Percentiles rank a stretch among this genome's conserved stretches.
Conservation (phyloP, 371 early-diverging fungal species). For the Syncephalastrum monosporum region DNA sequence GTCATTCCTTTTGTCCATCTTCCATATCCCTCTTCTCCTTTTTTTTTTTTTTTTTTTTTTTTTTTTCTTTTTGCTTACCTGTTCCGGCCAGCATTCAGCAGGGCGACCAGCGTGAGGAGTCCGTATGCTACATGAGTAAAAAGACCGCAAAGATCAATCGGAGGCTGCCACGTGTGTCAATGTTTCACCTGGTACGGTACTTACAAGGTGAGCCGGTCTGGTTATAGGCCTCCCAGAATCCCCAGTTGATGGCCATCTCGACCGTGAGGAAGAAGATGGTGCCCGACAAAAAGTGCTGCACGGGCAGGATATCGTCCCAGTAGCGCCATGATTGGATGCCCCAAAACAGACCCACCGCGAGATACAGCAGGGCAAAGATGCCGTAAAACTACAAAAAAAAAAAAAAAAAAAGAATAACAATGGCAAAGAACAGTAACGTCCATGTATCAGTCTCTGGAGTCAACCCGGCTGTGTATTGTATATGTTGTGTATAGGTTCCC, state of each 20-base stretch:
- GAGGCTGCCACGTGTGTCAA: no score
- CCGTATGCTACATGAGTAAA: constrained; percentile 43
- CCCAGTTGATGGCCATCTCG: constrained; percentile 91
- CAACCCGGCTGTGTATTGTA: no score
- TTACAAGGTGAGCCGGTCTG: constrained; percentile 51
- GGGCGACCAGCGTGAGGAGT: constrained; percentile 62
- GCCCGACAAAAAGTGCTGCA: constrained; percentile 85
- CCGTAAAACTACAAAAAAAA: constrained; percentile 58
- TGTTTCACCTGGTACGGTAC: constrained; percentile 5
- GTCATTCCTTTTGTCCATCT: not conserved
- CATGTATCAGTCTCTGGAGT: no score
- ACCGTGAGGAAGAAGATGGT: constrained; percentile 83
- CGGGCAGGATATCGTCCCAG: constrained; percentile 85
- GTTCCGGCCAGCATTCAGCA: constrained; percentile 88
- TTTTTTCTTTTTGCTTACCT: constrained; percentile 33
- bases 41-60: not conserved
- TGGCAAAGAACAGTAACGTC: no score
- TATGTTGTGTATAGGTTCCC: constrained; percentile 3
- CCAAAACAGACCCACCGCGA: constrained; percentile 76
- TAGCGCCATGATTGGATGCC: constrained; percentile 68
- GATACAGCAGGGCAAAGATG: constrained; percentile 67
- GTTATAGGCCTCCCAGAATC: constrained; percentile 82
- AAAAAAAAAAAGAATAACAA: not conserved
- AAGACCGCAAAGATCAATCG: no score
- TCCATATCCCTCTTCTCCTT: not conserved